Evolutionary conservation across 768 basidiomycete genomes (phyloP).

Genomic region (Termitomyces sp.): DNA sequence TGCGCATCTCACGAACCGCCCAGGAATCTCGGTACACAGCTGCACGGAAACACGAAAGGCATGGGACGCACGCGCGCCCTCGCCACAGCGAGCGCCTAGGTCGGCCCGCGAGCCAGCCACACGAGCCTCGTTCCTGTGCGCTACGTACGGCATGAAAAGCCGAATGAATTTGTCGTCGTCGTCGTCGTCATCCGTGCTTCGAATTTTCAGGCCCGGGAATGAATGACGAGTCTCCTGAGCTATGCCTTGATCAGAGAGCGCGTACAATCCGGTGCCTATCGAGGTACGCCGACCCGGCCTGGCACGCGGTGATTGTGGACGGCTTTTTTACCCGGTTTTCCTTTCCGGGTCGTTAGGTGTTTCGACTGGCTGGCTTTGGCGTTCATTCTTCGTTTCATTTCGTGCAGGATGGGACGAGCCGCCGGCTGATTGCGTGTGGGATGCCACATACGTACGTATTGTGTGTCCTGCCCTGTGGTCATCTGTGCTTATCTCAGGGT

Average conservation of each 20-base stretch:
- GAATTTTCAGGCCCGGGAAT: conserved; percentile 24
- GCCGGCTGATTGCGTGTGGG: neutral
- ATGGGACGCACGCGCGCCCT: no score
- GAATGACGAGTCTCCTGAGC: conserved; percentile 20
- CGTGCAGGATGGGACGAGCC: neutral
- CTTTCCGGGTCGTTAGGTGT: no score
- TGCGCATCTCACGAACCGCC: neutral
- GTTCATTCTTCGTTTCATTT: neutral
- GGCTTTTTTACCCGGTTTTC: conserved; percentile 16
- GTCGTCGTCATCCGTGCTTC: conserved; percentile 42
- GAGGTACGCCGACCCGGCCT: no score
- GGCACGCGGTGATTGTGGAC: conserved; percentile 10
- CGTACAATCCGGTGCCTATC: neutral
- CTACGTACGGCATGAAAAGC: conserved; percentile 19
- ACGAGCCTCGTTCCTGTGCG: neutral
- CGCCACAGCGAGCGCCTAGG: neutral
- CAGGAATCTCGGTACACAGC: conserved; percentile 3
- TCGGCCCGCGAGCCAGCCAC: conserved; percentile 1
- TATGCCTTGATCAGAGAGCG: neutral
- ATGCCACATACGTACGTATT: no score
- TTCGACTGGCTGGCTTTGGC: conserved; percentile 39
- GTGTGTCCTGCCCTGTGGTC: neutral
- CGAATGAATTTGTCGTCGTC: conserved; percentile 41
- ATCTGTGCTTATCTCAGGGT: neutral
- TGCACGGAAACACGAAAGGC: neutral